Percentiles rank a stretch among this genome's conserved stretches.
Evolutionary conservation across 1,139 yeast genomes (phyloP).

Genomic region (Taphrina pruni): DNA sequence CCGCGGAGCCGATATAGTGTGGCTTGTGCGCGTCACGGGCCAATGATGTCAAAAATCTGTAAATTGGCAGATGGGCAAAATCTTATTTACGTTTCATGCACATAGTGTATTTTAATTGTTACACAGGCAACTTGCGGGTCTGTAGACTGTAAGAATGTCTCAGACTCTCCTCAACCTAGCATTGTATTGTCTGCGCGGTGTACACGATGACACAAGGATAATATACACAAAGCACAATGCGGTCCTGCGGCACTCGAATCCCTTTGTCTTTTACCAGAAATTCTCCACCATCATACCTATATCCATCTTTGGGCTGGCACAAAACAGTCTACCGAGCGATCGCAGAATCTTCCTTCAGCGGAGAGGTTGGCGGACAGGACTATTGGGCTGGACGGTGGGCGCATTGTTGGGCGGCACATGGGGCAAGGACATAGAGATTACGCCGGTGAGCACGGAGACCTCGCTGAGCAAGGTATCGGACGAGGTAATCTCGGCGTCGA

Average conservation of each 20-base stretch:
- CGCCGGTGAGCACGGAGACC: slow-evolving; percentile 22
- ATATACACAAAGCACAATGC: slow-evolving; percentile 14
- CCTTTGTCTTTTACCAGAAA: slow-evolving; percentile 35
- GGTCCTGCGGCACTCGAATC: slow-evolving; percentile 28
- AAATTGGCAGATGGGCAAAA: not conserved
- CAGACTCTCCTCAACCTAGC: slow-evolving; percentile 23
- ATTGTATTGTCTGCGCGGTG: slow-evolving; percentile 28
- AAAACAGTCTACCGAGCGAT: slow-evolving; percentile 15
- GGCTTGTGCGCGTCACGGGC: slow-evolving; percentile 8
- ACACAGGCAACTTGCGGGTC: too few species aligned
- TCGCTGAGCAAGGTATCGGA: slow-evolving; percentile 14
- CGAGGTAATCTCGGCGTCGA: slow-evolving; percentile 8
- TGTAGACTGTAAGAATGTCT: not conserved
- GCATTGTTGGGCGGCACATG: slow-evolving; percentile 34
- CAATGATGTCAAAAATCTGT: slow-evolving; percentile 10
- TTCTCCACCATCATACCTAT: slow-evolving; percentile 26
- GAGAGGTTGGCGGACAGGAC: slow-evolving; percentile 36
- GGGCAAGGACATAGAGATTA: slow-evolving; percentile 38
- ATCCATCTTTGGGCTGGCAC: slow-evolving; percentile 6
- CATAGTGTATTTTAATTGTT: too few species aligned
- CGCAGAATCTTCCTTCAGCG: slow-evolving; percentile 32
- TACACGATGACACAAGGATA: slow-evolving; percentile 35
- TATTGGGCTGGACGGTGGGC: slow-evolving; percentile 37
- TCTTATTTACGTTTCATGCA: too few species aligned
- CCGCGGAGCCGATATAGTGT: slow-evolving; percentile 6